Evolutionary conservation across 2,329 filamentous ascomycete genomes (phyloP).

Genomic region (Aspergillus niger): DNA sequence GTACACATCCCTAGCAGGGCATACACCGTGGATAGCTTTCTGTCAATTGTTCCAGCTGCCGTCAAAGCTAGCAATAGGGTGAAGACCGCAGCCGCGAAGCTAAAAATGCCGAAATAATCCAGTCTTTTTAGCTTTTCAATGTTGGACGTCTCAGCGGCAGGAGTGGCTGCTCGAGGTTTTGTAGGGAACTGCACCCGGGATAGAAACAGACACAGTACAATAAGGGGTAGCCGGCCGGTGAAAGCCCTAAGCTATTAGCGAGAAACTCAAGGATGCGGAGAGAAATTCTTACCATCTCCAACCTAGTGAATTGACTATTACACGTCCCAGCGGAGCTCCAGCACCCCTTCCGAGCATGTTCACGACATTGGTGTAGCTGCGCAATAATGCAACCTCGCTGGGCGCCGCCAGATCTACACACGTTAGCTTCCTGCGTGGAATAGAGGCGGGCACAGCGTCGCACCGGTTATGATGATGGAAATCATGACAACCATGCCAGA

Average conservation of each 20-base stretch:
- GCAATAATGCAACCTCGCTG: constrained; percentile 1
- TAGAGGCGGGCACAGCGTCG: too few species aligned
- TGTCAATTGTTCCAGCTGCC: not conserved
- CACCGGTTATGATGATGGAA: not conserved
- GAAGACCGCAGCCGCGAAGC: not conserved
- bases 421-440: not conserved
- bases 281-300: not conserved
- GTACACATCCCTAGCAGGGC: not conserved
- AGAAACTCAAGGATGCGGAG: fast-evolving
- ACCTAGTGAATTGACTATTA: not conserved
- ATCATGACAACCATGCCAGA: not conserved
- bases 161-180: not conserved
- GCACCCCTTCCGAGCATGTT: constrained; percentile 1
- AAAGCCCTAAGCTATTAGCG: not conserved
- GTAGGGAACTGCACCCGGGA: not conserved
- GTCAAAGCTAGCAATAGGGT: not conserved
- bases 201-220: not conserved
- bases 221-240: constrained; percentile 1
- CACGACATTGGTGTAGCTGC: not conserved
- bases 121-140: not conserved
- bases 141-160: not conserved
- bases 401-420: constrained; percentile 3
- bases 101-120: not conserved
- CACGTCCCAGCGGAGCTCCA: not conserved
- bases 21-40: not conserved